Evolutionary conservation across 1,284 basidiomycete species (phyloP).

Genomic region (Boletus smithii): DNA sequence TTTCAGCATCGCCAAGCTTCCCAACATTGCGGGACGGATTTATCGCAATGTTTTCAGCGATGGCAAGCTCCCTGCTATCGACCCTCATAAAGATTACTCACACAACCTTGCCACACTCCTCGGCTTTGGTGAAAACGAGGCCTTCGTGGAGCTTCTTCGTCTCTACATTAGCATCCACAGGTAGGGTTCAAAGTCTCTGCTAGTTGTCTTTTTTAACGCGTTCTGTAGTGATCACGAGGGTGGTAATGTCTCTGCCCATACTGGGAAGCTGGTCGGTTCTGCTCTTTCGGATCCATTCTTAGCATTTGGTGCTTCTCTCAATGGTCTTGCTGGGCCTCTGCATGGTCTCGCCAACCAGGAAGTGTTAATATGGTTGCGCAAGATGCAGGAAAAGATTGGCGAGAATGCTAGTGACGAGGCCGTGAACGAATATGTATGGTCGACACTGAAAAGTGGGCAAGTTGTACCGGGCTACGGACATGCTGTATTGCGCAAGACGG

Average conservation of each 20-base stretch:
- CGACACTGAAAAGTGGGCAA: constrained; percentile 85
- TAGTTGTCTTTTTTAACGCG: constrained; percentile 1
- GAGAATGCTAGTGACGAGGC: constrained; percentile 79
- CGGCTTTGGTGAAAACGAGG: constrained; percentile 86
- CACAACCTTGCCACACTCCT: constrained; percentile 90
- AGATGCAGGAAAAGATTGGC: constrained; percentile 86
- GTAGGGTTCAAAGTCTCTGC: constrained; percentile 28
- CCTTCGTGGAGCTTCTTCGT: constrained; percentile 92
- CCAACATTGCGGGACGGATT: constrained; percentile 95
- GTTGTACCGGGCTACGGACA: constrained; percentile 96
- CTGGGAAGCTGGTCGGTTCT: constrained; percentile 94
- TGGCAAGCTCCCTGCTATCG: constrained; percentile 88
- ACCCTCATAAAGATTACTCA: constrained; percentile 88
- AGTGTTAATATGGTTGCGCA: constrained; percentile 85
- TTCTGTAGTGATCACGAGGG: constrained; percentile 87
- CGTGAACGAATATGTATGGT: constrained; percentile 92
- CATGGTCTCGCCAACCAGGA: constrained; percentile 98
- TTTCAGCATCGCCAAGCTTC: constrained; percentile 88
- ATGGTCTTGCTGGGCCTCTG: constrained; percentile 95
- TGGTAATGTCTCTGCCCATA: constrained; percentile 97
- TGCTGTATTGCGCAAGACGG: constrained; percentile 95
- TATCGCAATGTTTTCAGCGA: constrained; percentile 92
- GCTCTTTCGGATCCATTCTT: constrained; percentile 98
- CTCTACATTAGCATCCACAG: constrained; percentile 98
- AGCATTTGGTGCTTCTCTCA: constrained; percentile 88